Evolutionary conservation across 164 flowering plant genomes (phyloP).

Genomic region (Liriodendron chinense): DNA sequence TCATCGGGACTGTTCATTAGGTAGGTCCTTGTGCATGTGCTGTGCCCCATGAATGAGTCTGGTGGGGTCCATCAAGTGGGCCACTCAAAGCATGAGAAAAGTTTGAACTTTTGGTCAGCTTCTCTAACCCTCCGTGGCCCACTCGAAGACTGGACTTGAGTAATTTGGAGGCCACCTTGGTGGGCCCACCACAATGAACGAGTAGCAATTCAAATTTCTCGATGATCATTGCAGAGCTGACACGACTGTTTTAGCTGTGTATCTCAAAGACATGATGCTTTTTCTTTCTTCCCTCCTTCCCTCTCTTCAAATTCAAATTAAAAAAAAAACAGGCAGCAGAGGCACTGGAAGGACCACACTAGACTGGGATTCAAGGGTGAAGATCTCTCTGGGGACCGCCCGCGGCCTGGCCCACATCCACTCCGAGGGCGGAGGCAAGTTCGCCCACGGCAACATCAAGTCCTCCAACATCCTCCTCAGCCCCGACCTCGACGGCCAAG

Average conservation of each 20-base stretch:
- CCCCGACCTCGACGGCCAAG: slow-evolving; percentile 51
- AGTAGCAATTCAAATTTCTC: not conserved
- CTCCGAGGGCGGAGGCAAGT: slow-evolving; percentile 46
- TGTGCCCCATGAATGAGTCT: too few species aligned
- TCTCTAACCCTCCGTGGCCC: too few species aligned
- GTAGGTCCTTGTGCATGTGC: too few species aligned
- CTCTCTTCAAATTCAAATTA: not conserved
- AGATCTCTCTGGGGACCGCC: slow-evolving; percentile 76
- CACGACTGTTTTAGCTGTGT: not conserved
- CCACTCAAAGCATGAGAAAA: too few species aligned
- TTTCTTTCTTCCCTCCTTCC: not conserved
- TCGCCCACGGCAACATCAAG: slow-evolving; percentile 79
- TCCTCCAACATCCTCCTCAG: slow-evolving; percentile 79
- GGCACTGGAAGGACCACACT: slow-evolving; percentile 70
- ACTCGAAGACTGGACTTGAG: not conserved
- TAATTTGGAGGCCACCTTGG: not conserved
- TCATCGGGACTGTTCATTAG: too few species aligned
- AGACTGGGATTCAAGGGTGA: slow-evolving; percentile 68
- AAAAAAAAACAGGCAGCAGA: slow-evolving; percentile 54
- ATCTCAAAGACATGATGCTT: not conserved
- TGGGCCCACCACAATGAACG: not conserved
- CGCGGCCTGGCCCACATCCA: slow-evolving; percentile 73
- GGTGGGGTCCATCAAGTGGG: too few species aligned
- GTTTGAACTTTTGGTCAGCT: too few species aligned
- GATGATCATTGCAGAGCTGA: not conserved